Evolutionary conservation across 495 filamentous ascomycete genomes (phyloP), one percentile per base, ranked within the genome.

Genomic region (Neurospora hispaniola): DNA sequence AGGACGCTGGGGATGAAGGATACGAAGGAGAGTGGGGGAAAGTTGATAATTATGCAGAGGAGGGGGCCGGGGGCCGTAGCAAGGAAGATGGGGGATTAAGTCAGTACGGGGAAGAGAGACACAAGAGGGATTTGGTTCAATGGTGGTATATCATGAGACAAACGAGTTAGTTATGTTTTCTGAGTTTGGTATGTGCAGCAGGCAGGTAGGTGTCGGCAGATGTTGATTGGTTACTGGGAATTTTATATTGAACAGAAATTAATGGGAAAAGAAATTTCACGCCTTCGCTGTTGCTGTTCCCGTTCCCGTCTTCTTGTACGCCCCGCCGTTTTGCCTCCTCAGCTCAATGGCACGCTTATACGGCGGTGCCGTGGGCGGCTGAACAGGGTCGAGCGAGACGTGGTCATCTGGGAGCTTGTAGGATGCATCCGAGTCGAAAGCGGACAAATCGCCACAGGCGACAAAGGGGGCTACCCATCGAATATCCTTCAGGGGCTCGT

Each of bases 391-490:
- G 42, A 98, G 88, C 71, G 89, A 93, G 48, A 92, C 87, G 76
- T 94, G 87, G 70, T 86, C 85, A 12, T 86, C 85, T 2, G 96
- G 94, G 11, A 99, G 84, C 73, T 90, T 86, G 82, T 98, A 97
- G 2, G 93, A 93, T 23, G 96, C 96, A 85, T 99, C 96, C 0
- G 94, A 92, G 81, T 99, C 96, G 84, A 90, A 98, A 8, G 92
- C 89, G 5, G 93, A 94, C n/a, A 98, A 86, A 80, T 99, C 96
- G 12, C 96, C 96, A 79, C 96, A 98, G 18, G 96, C 96, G 70
- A 99, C 89, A 78, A 99, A 99, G 0, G 94, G 92, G 0, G 93
- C 93, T 71, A 98, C 94, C 92, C 94, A 98, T 69, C 92, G 84
- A 48, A 84, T 82, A 27, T 88, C 81, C 54, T 75, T 80, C 46